Evolutionary conservation across 768 basidiomycete species (phyloP).

Genomic region (Xerocomellus amylosporus): DNA sequence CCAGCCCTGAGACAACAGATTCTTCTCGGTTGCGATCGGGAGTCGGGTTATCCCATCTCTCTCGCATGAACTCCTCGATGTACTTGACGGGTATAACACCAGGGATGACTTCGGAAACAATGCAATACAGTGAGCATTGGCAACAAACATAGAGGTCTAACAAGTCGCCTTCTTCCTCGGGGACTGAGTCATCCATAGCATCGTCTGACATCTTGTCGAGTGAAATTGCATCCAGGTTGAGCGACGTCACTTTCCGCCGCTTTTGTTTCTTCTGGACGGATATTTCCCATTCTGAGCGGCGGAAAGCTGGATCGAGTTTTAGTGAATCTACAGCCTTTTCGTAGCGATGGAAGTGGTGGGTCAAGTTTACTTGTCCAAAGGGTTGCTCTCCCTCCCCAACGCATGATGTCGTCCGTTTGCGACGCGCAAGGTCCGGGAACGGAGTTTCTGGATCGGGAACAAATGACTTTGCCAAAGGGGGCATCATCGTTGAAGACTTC

Average conservation of each 20-base stretch:
- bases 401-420: constrained; percentile 51
- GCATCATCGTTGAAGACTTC: constrained; percentile 60
- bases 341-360: constrained; percentile 83
- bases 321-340: constrained; percentile 66
- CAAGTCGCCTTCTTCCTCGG: constrained; percentile 48
- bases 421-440: constrained; percentile 55
- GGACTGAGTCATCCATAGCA: constrained; percentile 29
- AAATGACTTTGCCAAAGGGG: constrained; percentile 60
- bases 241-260: constrained; percentile 48
- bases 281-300: constrained; percentile 60
- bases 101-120: constrained; percentile 67
- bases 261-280: constrained; percentile 49
- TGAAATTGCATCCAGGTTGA: constrained; percentile 32
- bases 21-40: constrained; percentile 53
- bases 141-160: constrained; percentile 83
- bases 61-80: constrained; percentile 60
- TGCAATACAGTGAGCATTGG: constrained; percentile 74
- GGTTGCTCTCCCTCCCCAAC: constrained; percentile 48
- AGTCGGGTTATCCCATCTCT: constrained; percentile 58
- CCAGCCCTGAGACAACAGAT: constrained; percentile 54
- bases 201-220: constrained; percentile 27
- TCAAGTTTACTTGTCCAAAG: constrained; percentile 50
- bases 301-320: constrained; percentile 60
- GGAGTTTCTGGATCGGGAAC: constrained; percentile 37
- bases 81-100: constrained; percentile 65